Conservation (phyloP, 2,329 filamentous ascomycete genomes). For the Sporothrix phasma region DNA sequence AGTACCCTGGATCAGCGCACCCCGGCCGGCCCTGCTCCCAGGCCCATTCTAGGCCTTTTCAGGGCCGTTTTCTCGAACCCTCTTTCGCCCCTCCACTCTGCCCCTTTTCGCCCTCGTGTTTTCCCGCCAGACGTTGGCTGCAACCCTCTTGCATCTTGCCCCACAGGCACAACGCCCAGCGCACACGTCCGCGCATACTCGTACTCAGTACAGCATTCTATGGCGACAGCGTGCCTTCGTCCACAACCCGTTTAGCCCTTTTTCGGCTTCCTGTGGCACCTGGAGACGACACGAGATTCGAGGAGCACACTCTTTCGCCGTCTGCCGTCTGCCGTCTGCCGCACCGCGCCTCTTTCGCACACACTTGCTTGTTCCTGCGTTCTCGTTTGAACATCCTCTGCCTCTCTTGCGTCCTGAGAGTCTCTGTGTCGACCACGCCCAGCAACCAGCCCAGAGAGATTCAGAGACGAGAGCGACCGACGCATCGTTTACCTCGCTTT, state of each 20-base stretch:
- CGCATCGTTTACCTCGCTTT: neutral
- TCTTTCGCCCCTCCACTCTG: neutral
- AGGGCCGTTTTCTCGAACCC: neutral
- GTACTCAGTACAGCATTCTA: neutral
- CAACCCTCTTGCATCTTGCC: constrained; percentile 3
- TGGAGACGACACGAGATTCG: neutral
- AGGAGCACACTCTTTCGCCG: neutral
- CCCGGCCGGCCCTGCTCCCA: neutral
- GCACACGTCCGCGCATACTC: neutral
- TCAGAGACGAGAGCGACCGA: neutral
- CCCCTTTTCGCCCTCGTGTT: constrained; percentile 8
- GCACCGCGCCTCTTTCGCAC: neutral
- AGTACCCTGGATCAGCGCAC: neutral
- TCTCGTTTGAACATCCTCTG: neutral
- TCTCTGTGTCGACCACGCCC: constrained; percentile 2
- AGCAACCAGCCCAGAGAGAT: neutral
- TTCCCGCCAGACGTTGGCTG: neutral
- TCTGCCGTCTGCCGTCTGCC: neutral
- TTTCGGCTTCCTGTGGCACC: neutral
- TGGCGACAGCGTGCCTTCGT: neutral
- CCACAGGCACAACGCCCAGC: constrained; percentile 1
- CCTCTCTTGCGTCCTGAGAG: neutral
- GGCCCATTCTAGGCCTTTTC: constrained; percentile 2
- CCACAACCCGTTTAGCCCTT: neutral
- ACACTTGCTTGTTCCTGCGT: neutral